phyloP scores from a whole-genome alignment of 164 flowering plant species.

The Stephania cephalantha region DNA sequence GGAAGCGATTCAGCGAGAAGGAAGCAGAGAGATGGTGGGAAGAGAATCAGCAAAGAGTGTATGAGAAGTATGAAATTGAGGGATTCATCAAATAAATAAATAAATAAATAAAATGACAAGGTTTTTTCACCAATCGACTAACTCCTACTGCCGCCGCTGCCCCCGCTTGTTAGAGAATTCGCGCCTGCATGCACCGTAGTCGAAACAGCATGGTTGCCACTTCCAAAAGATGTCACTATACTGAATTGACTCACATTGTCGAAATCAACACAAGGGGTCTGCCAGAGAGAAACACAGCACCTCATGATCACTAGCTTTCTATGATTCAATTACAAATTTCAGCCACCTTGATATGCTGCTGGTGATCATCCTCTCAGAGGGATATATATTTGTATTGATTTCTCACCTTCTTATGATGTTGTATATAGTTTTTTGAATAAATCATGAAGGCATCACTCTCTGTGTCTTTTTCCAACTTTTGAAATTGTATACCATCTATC shows the following conservation, averaged over 20 bases:
- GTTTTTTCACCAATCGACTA: neutral
- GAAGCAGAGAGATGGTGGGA: slow-evolving; percentile 71
- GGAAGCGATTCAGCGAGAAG: slow-evolving; percentile 47
- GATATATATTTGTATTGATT: too few relatives aligned
- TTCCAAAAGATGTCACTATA: neutral
- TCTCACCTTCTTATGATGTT: neutral
- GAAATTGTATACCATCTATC: neutral
- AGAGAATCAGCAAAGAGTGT: slow-evolving; percentile 44
- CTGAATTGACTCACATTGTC: neutral
- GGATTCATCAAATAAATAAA: slow-evolving; percentile 20
- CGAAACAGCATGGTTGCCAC: neutral
- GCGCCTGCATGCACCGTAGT: neutral
- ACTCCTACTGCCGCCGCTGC: too few relatives aligned
- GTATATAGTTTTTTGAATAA: neutral
- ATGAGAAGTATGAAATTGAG: slow-evolving; percentile 39
- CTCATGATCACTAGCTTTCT: neutral
- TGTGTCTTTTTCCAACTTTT: neutral
- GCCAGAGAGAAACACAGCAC: neutral
- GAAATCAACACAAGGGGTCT: neutral
- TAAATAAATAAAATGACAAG: slow-evolving; percentile 9
- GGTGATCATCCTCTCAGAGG: neutral
- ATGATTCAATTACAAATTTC: neutral
- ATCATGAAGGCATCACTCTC: neutral
- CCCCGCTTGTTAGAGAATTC: neutral
- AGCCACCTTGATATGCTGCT: neutral